Percentiles rank a stretch among this genome's conserved stretches.
phyloP scores from a whole-genome alignment of 129 eudicot genomes.

The Flaveria bidentis region DNA sequence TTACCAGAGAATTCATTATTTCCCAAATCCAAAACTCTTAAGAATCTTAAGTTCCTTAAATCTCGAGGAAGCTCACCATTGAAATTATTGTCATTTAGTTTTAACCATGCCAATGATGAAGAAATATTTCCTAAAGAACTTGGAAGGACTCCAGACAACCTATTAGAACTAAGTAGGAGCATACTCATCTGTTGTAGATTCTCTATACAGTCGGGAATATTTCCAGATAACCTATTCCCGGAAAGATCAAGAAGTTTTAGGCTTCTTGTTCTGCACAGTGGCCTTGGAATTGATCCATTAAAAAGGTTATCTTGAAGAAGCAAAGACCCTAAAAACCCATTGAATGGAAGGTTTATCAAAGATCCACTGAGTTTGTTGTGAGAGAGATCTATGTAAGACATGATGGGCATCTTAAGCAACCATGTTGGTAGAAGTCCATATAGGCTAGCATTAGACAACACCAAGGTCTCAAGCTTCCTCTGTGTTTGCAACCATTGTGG shows the following conservation, averaged over 20 bases:
- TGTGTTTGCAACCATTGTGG: conserved; percentile 16
- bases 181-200: not conserved
- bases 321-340: not conserved
- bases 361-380: conserved; percentile 18
- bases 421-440: conserved; percentile 26
- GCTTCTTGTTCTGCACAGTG: not conserved
- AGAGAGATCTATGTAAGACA: conserved; percentile 1
- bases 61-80: not conserved
- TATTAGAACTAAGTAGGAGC: not conserved
- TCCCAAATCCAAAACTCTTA: conserved; percentile 16
- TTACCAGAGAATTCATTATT: conserved; percentile 14
- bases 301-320: not conserved
- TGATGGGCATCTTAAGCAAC: not conserved
- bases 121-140: not conserved
- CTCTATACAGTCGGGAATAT: not conserved
- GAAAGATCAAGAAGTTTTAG: not conserved
- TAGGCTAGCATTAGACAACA: conserved; percentile 21
- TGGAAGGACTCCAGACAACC: conserved; percentile 3
- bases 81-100: not conserved
- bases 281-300: not conserved
- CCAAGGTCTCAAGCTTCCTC: not conserved
- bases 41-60: not conserved
- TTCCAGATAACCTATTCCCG: not conserved
- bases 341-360: not conserved
- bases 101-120: not conserved